Conservation (phyloP, 192 early-diverging fungal species). For the Chytriomyces sp. region DNA sequence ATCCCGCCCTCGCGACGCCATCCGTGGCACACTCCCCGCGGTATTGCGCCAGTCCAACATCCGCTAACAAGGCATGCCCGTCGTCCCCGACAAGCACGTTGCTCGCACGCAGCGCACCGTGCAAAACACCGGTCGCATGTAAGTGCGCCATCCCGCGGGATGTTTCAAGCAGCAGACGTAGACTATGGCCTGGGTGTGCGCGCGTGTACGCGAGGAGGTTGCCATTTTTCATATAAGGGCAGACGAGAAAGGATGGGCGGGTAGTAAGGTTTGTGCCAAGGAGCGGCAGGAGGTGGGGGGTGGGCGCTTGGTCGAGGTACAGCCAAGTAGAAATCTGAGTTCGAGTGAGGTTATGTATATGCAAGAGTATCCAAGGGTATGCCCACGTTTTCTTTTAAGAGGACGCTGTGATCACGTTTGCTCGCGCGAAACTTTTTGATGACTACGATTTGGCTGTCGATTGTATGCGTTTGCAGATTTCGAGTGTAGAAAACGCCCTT, state of each 20-base stretch:
- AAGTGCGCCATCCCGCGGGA: slow-evolving; percentile 32
- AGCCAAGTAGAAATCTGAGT: slow-evolving; percentile 10
- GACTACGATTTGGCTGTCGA: background rate
- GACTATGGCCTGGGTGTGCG: slow-evolving; percentile 27
- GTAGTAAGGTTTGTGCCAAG: slow-evolving; percentile 12
- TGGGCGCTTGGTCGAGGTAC: background rate
- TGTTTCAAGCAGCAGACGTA: slow-evolving; percentile 34
- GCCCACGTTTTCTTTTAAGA: background rate
- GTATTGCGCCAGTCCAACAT: slow-evolving; percentile 30
- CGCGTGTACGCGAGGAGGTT: slow-evolving; percentile 24
- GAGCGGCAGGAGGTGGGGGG: background rate
- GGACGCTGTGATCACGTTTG: background rate
- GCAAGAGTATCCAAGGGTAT: too few relatives aligned
- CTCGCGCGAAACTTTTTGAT: background rate
- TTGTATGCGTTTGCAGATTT: background rate
- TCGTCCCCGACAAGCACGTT: slow-evolving; percentile 38
- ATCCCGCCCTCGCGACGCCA: slow-evolving; percentile 17
- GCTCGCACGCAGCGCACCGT: slow-evolving; percentile 28
- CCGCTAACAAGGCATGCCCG: slow-evolving; percentile 22
- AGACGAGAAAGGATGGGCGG: slow-evolving; percentile 11
- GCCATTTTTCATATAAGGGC: slow-evolving; percentile 30
- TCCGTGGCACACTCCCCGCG: slow-evolving; percentile 12
- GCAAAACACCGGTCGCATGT: slow-evolving; percentile 31
- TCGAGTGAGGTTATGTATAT: too few relatives aligned
- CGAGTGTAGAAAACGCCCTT: slow-evolving; percentile 3